Evolutionary conservation across 176 grass and related monocot genomes (phyloP).

Genomic region (Elymus sibiricus): DNA sequence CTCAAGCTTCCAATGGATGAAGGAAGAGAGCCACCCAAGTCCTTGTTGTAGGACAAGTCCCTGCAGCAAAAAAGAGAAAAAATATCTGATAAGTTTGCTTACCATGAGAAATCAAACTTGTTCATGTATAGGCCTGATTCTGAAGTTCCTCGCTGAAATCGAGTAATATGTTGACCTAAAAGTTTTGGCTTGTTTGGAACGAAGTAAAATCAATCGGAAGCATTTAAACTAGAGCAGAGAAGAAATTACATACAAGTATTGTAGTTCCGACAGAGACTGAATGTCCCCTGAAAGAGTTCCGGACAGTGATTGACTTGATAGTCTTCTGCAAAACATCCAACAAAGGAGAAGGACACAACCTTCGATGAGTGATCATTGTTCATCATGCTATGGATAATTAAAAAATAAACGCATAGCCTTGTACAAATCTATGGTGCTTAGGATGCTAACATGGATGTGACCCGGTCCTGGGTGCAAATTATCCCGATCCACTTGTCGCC

Average conservation of each 20-base stretch:
- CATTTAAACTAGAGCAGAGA: neutral
- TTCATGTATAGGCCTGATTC: neutral
- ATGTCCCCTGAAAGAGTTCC: slow-evolving; percentile 80
- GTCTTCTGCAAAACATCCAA: slow-evolving; percentile 41
- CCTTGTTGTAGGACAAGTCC: slow-evolving; percentile 80
- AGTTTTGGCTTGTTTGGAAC: neutral
- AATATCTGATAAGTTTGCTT: neutral
- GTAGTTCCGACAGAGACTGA: slow-evolving; percentile 43
- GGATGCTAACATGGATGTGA: slow-evolving; percentile 54
- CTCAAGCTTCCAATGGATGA: slow-evolving; percentile 60
- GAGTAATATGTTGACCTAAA: neutral
- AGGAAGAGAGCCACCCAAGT: slow-evolving; percentile 53
- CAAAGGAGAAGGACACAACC: neutral
- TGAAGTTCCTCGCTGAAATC: neutral
- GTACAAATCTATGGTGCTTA: neutral
- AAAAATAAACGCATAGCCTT: neutral
- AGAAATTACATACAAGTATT: slow-evolving; percentile 47
- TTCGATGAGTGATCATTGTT: neutral
- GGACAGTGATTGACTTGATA: slow-evolving; percentile 57
- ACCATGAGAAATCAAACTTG: neutral
- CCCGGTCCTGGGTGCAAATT: slow-evolving; percentile 21
- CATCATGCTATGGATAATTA: neutral
- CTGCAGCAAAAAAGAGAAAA: slow-evolving; percentile 17
- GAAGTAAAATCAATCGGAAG: neutral
- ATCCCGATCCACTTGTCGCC: slow-evolving; percentile 67